Evolutionary conservation across 805 yeast species (phyloP).

Genomic region (Metschnikowia noctiluminum): DNA sequence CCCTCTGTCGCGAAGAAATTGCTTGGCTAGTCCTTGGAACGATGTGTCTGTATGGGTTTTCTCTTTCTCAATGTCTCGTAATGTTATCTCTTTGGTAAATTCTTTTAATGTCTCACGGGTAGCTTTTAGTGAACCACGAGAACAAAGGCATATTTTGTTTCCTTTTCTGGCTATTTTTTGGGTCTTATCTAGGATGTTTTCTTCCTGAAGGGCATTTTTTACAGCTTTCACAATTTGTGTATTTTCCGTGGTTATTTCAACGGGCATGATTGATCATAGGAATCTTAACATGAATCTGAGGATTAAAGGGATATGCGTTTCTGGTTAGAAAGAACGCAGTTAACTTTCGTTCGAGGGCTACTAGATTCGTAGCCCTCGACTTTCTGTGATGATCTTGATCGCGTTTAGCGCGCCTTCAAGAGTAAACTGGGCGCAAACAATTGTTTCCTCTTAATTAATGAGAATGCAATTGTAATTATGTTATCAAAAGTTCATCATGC

Average conservation of each 20-base stretch:
- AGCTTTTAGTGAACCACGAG: not conserved
- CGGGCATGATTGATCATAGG: conserved; percentile 2
- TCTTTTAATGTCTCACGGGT: not conserved
- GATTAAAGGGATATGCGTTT: no score
- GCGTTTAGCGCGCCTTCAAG: no score
- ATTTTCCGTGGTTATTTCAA: conserved; percentile 6
- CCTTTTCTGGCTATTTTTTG: conserved; percentile 9
- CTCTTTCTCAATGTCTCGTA: not conserved
- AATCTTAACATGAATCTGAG: no score
- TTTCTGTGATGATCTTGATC: no score
- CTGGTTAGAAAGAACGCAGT: no score
- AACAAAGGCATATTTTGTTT: conserved; percentile 1
- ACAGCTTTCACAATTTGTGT: conserved; percentile 10
- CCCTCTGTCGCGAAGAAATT: not conserved
- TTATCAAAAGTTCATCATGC: no score
- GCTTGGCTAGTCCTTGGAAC: not conserved
- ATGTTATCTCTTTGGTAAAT: not conserved
- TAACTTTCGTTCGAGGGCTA: no score
- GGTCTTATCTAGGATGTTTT: conserved; percentile 6
- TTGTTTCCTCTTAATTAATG: no score
- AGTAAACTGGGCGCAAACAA: no score
- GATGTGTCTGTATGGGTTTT: not conserved
- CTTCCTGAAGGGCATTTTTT: conserved; percentile 8
- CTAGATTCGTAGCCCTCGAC: no score
- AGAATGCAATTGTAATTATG: no score